These are phyloP conservation scores for Thermothelomyces thermophilus DNA, from an alignment of 2,329 filamentous ascomycete species.

Conservation along the genomic window DNA sequence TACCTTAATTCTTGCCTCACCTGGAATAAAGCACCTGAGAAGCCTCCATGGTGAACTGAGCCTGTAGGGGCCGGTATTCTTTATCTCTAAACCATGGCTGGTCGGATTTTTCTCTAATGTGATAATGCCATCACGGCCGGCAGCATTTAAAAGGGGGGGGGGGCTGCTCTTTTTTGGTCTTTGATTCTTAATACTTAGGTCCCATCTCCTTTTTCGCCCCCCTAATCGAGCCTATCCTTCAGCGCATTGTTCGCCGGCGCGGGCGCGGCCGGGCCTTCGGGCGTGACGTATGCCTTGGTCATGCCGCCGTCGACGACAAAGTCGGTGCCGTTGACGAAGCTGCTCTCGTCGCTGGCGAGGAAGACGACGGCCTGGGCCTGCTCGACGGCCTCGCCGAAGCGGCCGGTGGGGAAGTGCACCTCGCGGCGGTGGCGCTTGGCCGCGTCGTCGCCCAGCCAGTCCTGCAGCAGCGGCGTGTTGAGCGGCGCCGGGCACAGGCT, in stretches of 20 bases:
- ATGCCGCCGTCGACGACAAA: constrained; percentile 95
- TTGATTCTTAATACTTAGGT: neutral
- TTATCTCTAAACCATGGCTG: no score
- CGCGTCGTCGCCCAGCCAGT: constrained; percentile 85
- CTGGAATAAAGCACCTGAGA: no score
- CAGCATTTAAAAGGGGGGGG: no score
- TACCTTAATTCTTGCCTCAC: neutral
- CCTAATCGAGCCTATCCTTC: constrained; percentile 39
- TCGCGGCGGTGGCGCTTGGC: constrained; percentile 76
- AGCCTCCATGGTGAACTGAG: no score
- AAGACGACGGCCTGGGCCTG: constrained; percentile 87
- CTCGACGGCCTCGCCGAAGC: constrained; percentile 90
- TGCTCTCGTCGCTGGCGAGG: constrained; percentile 78
- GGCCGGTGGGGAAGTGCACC: constrained; percentile 80
- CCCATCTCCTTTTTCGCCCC: neutral
- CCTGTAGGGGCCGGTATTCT: no score
- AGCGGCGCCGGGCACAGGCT: constrained; percentile 82
- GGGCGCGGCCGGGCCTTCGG: constrained; percentile 50
- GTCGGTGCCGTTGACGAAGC: constrained; percentile 85
- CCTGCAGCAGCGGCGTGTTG: constrained; percentile 86
- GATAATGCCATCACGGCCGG: no score
- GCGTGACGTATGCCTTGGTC: constrained; percentile 80
- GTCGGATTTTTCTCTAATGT: no score
- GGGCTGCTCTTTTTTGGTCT: no score
- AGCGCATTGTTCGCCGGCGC: constrained; percentile 56